phyloP scores from a whole-genome alignment of 2,329 filamentous ascomycete species.

The Fusarium cyanostomum region DNA sequence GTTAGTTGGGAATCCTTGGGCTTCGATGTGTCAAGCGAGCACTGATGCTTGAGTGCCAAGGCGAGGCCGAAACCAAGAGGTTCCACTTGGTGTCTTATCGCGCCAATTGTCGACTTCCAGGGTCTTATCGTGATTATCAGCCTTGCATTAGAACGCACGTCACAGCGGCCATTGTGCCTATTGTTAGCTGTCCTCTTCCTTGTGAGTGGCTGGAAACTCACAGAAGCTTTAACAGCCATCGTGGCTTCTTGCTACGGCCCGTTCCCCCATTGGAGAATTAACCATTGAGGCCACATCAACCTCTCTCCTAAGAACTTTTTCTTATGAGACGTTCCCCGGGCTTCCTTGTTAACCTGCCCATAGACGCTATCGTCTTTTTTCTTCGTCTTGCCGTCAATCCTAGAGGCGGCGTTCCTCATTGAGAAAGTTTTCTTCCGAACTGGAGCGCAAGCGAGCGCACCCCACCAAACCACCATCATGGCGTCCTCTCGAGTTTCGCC shows the following conservation, averaged over 20 bases:
- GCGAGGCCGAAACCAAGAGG: slow-evolving; percentile 13
- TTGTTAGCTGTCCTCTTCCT: slow-evolving; percentile 51
- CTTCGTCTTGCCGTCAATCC: slow-evolving; percentile 10
- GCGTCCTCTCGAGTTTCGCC: slow-evolving; percentile 48
- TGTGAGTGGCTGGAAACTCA: slow-evolving; percentile 35
- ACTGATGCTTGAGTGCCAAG: slow-evolving; percentile 14
- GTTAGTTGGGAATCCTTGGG: slow-evolving; percentile 21
- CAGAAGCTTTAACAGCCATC: slow-evolving; percentile 39
- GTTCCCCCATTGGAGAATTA: slow-evolving; percentile 30
- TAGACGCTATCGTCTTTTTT: slow-evolving; percentile 33
- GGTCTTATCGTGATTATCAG: slow-evolving; percentile 31
- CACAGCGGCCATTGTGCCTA: slow-evolving; percentile 30
- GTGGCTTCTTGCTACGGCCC: slow-evolving; percentile 42
- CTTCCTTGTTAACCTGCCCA: slow-evolving; percentile 19
- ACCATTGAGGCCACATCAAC: slow-evolving; percentile 51
- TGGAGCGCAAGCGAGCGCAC: slow-evolving; percentile 38
- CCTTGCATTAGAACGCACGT: slow-evolving; percentile 42
- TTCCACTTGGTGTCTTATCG: slow-evolving; percentile 29
- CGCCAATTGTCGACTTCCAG: slow-evolving; percentile 18
- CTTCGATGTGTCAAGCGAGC: slow-evolving; percentile 32
- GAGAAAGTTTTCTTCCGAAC: slow-evolving; percentile 15
- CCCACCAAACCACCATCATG: slow-evolving; percentile 47
- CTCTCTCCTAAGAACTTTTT: slow-evolving; percentile 27
- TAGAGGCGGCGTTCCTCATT: slow-evolving; percentile 21
- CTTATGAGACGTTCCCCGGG: slow-evolving; percentile 27